Conservation (phyloP, 108 stramenopile genomes). For the Mayamaea pseudoterrestris region DNA sequence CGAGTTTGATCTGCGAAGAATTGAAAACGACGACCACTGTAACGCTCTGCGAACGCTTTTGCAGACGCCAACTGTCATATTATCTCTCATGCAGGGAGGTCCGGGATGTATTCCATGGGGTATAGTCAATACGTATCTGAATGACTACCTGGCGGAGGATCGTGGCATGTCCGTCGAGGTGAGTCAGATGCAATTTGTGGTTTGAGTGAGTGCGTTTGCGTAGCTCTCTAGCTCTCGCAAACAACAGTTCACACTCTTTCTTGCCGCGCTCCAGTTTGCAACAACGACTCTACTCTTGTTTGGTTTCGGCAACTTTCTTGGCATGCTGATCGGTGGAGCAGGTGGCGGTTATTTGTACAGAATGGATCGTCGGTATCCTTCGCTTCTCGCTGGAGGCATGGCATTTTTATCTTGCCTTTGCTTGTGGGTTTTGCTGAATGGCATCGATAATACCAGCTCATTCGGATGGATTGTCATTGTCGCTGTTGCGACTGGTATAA, state of each 20-base stretch:
- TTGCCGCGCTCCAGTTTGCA: constrained; percentile 37
- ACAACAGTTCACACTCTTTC: too few relatives aligned
- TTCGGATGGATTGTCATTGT: constrained; percentile 16
- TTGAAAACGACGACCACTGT: constrained; percentile 17
- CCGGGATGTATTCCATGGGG: constrained; percentile 81
- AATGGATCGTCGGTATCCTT: constrained; percentile 41
- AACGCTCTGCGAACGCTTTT: constrained; percentile 27
- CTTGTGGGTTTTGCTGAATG: constrained; percentile 57
- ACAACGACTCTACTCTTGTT: constrained; percentile 58
- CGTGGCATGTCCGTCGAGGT: constrained; percentile 63
- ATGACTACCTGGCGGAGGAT: constrained; percentile 72
- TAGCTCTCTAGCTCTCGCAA: not conserved
- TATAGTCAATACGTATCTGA: constrained; percentile 73
- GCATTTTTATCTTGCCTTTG: constrained; percentile 57
- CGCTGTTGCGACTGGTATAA: constrained; percentile 34
- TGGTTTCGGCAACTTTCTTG: constrained; percentile 65
- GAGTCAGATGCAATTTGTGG: not conserved
- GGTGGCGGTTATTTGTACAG: constrained; percentile 47
- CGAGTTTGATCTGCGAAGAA: too few relatives aligned
- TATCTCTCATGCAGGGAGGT: constrained; percentile 70
- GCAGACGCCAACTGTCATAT: constrained; percentile 43
- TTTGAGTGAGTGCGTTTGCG: not conserved
- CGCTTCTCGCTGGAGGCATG: constrained; percentile 40
- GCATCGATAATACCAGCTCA: constrained; percentile 14
- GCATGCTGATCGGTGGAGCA: constrained; percentile 57